Base-by-base conservation (phyloP, 805 yeast genomes). In the Tetrapisispora taiwanensis region DNA sequence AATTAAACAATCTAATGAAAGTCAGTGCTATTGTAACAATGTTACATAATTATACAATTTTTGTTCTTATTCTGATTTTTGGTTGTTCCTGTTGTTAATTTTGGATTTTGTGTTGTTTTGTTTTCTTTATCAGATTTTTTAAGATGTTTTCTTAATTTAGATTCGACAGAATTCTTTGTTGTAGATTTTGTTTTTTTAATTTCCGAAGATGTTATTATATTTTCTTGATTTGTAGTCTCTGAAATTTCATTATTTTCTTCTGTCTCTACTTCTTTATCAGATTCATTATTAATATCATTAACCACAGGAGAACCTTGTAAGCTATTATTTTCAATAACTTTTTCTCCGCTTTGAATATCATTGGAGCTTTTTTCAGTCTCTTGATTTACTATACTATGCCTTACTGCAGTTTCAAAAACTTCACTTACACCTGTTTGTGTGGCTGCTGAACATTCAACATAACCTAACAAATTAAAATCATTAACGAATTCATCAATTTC, bases 401-500 rank as follows among this genome's bases (percentile, higher is more conserved):
- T 35, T 32, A 87, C 86, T 9, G 95, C 94, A 46, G 69, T 78
- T 55, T 88, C 95, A 54, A 88, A 88, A 6, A 87, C 83, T 45
- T 81, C 83, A 58, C 82, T 83, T 39, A 88, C 87, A 14, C 95
- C 95, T 43, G 73, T 74, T 65, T 87, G 95, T 18, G 90, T 81
- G 12, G 89, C 83, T 8, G 96, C 95, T 5, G 95, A 85, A 63
- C 95, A 87, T 67, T 88, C 96, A 48, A 84, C 68, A 62, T 84
- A 87, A 41, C 75, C 76, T 50, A 81, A 74, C 30, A 92, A 82
- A 2, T 84, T 82, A 41, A 81, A 68, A 35, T 82, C 86, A 52
- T 75, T 73, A 20, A 92, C 88, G 52, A 83, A 65, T 51, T 75
- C 73, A 34, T 62, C 59, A 30, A 90, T 95, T 55, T 85, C 86